Percentiles rank a stretch among this genome's conserved stretches.
Evolutionary conservation across 805 yeast species (phyloP).

Genomic region (Teunomyces kruisii): DNA sequence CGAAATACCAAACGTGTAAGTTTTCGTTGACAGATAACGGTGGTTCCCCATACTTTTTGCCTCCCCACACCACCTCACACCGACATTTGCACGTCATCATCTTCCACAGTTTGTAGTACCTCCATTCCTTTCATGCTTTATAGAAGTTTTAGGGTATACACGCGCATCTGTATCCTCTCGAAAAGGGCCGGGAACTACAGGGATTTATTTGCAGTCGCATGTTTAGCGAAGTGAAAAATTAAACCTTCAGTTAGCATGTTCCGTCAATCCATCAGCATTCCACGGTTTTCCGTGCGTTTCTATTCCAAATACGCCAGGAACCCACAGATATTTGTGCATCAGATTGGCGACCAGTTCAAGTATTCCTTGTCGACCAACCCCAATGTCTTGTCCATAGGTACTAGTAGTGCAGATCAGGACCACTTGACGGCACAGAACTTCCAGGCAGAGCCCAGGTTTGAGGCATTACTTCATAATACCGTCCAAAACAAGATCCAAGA

Average conservation of each 20-base stretch:
- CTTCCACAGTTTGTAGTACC: no score
- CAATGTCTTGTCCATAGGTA: conserved; percentile 10
- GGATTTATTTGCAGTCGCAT: not conserved
- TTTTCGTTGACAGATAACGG: no score
- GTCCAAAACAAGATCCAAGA: conserved; percentile 25
- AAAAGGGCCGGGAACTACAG: no score
- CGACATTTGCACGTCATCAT: no score
- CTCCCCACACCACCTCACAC: no score
- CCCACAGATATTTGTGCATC: conserved; percentile 11
- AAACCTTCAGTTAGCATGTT: not conserved
- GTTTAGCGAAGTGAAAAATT: not conserved
- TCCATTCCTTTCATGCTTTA: not conserved
- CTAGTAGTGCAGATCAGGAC: not conserved
- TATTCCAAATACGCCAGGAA: conserved; percentile 4
- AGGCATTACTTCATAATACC: conserved; percentile 25
- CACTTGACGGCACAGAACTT: conserved; percentile 23
- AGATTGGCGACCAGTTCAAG: conserved; percentile 6
- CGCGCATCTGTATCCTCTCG: not conserved
- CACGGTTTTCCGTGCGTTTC: not conserved
- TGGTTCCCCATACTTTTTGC: no score
- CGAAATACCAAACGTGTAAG: no score
- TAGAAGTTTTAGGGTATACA: not conserved
- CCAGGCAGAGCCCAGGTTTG: conserved; percentile 25
- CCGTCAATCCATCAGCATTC: not conserved
- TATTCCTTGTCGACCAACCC: conserved; percentile 12